Evolutionary conservation across 1,139 yeast species (phyloP).

Genomic region (Pichia sp.): DNA sequence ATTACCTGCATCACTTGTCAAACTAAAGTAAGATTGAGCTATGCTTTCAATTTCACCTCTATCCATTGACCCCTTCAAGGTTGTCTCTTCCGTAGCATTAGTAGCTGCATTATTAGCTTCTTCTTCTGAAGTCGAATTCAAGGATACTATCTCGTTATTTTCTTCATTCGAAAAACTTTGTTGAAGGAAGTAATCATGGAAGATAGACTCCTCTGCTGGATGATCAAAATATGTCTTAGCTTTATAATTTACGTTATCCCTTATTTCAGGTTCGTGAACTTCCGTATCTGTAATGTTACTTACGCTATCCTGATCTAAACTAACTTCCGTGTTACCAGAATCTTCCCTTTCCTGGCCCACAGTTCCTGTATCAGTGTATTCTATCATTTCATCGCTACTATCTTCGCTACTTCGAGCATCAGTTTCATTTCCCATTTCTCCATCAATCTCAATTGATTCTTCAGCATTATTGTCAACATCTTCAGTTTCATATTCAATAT

Average conservation of each 20-base stretch:
- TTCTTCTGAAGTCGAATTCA: not conserved
- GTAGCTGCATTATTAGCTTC: not conserved
- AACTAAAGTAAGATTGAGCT: too few relatives aligned
- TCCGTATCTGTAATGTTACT: too few relatives aligned
- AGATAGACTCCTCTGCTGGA: slow-evolving; percentile 1
- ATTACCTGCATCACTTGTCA: too few relatives aligned
- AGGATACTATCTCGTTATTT: not conserved
- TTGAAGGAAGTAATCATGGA: slow-evolving; percentile 3
- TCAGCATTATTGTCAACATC: not conserved
- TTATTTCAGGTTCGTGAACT: too few relatives aligned
- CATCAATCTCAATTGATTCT: too few relatives aligned
- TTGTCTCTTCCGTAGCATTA: not conserved
- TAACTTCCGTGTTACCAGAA: not conserved
- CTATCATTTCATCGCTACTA: too few relatives aligned
- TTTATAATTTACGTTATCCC: too few relatives aligned
- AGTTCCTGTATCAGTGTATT: too few relatives aligned
- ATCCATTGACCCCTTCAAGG: not conserved
- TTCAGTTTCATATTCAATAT: not conserved
- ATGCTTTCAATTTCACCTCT: too few relatives aligned
- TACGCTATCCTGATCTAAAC: too few relatives aligned
- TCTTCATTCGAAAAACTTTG: not conserved
- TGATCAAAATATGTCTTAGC: too few relatives aligned
- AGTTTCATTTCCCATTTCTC: not conserved
- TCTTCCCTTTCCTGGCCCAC: not conserved
- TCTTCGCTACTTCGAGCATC: not conserved